Evolutionary conservation across 2,329 filamentous ascomycete genomes (phyloP), one percentile per base, ranked within the genome.

Genomic region (Claviceps sp.): DNA sequence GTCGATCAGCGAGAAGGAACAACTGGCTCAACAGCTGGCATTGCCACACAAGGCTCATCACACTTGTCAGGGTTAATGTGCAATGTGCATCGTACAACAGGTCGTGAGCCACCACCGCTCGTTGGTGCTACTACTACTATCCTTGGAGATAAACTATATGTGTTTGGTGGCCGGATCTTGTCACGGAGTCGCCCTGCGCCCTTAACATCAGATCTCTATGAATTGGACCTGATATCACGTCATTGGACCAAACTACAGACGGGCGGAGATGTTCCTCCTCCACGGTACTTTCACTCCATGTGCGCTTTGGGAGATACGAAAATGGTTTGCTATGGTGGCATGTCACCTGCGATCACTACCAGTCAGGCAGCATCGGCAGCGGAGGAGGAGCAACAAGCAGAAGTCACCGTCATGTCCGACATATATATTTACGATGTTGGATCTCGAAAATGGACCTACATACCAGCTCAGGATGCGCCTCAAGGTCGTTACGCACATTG

Each of bases 401-500:
- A 96, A 62, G 87, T 97, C 4, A 85, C 89, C 1, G 93, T 97
- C 52, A 96, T 98, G 90, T 96, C 91, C 6, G 93, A 98, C 68
- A 89, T 97, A 52, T 88, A 97, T 67, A 87, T 98, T 36, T 97
- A 89, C 67, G 91, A 98, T 65, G 87, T 93, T 1, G 77, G 81
- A 1, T 85, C 85, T 0, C 84, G 79, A 61, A 85, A 77, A 47
- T 98, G 93, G 93, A 91, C 87, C 20, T 88, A 83, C 55, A 81
- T 98, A 44, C 79, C 84, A 1, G 84, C 89, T 0, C 78, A 81
- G 47, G 89, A 96, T 52, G 77, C 87, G 0, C 93, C 93, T 0
- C 89, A 97, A 67, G 93, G 93, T 41, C 82, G 93, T 53, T 98
- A 98, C 69, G 93, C 93, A 2, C 93, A 98, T 65, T 98, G 93